phyloP scores from a whole-genome alignment of 768 basidiomycete species.

The Lyophyllum atratum region DNA sequence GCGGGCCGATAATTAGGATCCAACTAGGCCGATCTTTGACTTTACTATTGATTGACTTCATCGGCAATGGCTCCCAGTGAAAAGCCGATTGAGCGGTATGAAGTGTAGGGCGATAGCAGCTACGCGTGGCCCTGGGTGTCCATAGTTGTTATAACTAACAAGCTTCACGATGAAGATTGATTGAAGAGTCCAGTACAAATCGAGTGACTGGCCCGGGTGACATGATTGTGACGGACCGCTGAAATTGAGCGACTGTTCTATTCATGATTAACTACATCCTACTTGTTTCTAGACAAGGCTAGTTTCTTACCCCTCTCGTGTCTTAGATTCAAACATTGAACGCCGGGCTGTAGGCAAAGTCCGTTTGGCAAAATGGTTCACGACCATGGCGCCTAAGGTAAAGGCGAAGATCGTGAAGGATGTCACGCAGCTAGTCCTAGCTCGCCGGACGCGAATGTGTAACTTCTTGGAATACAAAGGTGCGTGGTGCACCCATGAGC shows the following conservation, averaged over 20 bases:
- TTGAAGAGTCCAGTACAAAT: too few species aligned
- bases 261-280: constrained; percentile 96
- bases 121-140: too few species aligned
- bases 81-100: too few species aligned
- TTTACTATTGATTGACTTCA: too few species aligned
- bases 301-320: constrained; percentile 22
- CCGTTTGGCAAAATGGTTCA: constrained; percentile 98
- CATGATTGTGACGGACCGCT: neutral
- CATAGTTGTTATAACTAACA: too few species aligned
- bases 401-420: constrained; percentile 99
- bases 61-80: too few species aligned
- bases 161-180: too few species aligned
- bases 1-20: too few species aligned
- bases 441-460: constrained; percentile 95
- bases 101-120: too few species aligned
- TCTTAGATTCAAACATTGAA: constrained; percentile 6
- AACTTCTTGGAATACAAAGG: constrained; percentile 99
- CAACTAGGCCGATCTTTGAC: too few species aligned
- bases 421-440: constrained; percentile 95
- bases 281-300: constrained; percentile 95
- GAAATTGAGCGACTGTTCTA: neutral
- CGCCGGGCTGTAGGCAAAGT: constrained; percentile 73
- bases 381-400: constrained; percentile 85
- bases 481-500: constrained; percentile 32
- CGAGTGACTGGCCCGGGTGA: too few species aligned